These are phyloP conservation scores for Dysphania ambrosioides DNA, from an alignment of 148 eudicot genomes.

Conservation along the genomic window DNA sequence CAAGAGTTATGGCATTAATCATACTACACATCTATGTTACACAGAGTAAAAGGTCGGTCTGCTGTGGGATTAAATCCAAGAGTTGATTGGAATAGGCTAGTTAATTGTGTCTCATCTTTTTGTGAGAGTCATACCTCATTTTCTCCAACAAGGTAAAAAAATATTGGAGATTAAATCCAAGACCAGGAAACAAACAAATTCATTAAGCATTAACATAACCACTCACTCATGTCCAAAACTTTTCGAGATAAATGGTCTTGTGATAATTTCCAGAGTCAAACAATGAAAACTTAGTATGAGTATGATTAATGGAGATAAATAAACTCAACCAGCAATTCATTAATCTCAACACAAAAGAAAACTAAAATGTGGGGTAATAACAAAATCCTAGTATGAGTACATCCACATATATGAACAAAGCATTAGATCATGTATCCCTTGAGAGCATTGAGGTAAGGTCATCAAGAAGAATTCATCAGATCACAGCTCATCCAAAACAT, in stretches of 20 bases:
- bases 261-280: not conserved
- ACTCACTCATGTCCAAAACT: not conserved
- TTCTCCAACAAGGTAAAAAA: not conserved
- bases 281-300: not conserved
- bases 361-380: not conserved
- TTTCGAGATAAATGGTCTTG: not conserved
- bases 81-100: not conserved
- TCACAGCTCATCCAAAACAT: not conserved
- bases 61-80: not conserved
- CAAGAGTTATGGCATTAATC: not conserved
- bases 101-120: not conserved
- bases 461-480: not conserved
- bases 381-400: not conserved
- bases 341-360: not conserved
- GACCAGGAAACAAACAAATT: not conserved
- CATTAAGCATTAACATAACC: not conserved
- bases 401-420: not conserved
- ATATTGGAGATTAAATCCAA: not conserved
- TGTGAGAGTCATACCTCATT: not conserved
- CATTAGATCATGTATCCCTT: not conserved
- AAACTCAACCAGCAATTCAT: not conserved
- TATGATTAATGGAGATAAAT: not conserved
- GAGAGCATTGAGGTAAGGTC: not conserved
- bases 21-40: not conserved
- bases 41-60: not conserved